phyloP scores from a whole-genome alignment of 345 rosid species.

The Salix arbutifolia region DNA sequence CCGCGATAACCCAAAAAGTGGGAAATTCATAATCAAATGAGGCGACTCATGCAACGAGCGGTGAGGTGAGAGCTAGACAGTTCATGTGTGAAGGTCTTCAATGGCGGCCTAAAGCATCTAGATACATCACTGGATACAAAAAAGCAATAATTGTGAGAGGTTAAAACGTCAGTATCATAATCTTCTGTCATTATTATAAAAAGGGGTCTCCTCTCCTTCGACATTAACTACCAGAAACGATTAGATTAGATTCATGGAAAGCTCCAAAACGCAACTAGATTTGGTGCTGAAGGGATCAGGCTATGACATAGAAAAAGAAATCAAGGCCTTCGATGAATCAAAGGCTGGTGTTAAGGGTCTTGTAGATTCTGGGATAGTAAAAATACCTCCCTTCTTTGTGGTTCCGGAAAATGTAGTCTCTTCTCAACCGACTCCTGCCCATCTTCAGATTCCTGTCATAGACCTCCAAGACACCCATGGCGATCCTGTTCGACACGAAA shows the following conservation, averaged over 20 bases:
- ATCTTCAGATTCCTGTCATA: constrained; percentile 7
- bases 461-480: background rate
- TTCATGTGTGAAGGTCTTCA: too few species aligned
- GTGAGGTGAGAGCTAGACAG: too few species aligned
- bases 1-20: too few species aligned
- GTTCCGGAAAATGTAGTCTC: background rate
- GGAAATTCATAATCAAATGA: too few species aligned
- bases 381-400: background rate
- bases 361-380: background rate
- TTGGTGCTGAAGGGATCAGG: background rate
- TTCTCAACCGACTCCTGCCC: background rate
- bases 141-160: too few species aligned
- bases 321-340: constrained; percentile 3
- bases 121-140: too few species aligned
- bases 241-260: background rate
- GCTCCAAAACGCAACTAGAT: background rate
- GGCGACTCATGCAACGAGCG: too few species aligned
- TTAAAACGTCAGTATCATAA: too few species aligned
- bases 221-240: too few species aligned
- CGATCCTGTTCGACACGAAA: background rate
- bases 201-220: too few species aligned
- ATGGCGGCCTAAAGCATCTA: too few species aligned
- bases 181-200: too few species aligned
- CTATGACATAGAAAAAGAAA: background rate
- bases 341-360: constrained; percentile 8